Evolutionary conservation across 2,329 filamentous ascomycete genomes (phyloP).

Genomic region (Ceratocystis colombiana): DNA sequence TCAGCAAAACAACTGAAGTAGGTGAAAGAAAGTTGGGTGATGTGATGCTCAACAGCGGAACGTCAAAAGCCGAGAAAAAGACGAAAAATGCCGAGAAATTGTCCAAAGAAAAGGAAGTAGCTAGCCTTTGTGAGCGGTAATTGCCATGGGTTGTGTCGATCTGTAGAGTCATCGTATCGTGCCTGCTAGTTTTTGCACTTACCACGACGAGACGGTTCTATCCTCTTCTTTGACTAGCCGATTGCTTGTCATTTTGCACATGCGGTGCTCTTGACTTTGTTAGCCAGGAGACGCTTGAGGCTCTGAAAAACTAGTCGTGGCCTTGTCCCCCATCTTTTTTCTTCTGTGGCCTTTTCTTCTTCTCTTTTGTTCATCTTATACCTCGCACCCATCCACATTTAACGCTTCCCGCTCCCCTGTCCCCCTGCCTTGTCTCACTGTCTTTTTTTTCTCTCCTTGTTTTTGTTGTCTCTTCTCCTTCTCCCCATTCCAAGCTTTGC

Average conservation of each 20-base stretch:
- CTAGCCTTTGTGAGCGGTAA: background rate
- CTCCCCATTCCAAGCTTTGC: background rate
- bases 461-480: background rate
- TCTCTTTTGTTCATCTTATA: background rate
- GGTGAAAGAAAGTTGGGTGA: background rate
- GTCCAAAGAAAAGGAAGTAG: background rate
- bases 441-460: background rate
- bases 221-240: background rate
- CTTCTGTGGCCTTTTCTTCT: background rate
- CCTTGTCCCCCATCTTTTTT: background rate
- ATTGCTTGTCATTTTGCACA: background rate
- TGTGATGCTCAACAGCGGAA: background rate
- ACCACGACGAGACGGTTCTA: background rate
- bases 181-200: background rate
- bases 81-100: background rate
- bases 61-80: constrained; percentile 1
- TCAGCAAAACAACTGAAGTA: background rate
- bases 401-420: background rate
- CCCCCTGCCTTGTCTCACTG: background rate
- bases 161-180: background rate
- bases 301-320: background rate
- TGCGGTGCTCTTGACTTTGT: background rate
- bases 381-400: too few species aligned
- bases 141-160: background rate
- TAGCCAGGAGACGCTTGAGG: too few species aligned